A percentile compares a stretch with the other conserved stretches of the same genome.
Evolutionary conservation across 129 eudicot genomes (phyloP).

Genomic region (Apium graveolens): DNA sequence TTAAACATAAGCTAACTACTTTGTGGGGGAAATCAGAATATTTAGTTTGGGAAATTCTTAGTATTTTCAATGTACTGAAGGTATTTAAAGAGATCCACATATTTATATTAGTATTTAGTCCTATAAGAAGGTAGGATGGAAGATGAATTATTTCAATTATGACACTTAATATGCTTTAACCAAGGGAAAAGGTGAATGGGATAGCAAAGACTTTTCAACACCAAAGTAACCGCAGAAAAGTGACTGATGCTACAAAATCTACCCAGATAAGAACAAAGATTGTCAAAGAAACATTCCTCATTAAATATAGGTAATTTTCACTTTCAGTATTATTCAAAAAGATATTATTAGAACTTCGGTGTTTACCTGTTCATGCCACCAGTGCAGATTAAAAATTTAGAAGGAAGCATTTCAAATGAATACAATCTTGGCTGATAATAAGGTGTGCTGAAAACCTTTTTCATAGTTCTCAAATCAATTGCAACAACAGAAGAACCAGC

Average conservation of each 20-base stretch:
- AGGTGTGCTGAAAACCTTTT: constrained; percentile 34
- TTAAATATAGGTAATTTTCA: background rate
- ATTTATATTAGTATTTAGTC: background rate
- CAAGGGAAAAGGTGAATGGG: background rate
- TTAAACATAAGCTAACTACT: background rate
- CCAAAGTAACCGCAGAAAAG: background rate
- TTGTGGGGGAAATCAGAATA: background rate
- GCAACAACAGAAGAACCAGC: constrained; percentile 59
- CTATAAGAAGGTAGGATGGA: background rate
- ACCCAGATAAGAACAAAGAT: background rate
- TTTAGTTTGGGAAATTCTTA: background rate
- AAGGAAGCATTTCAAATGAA: constrained; percentile 55
- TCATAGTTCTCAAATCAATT: constrained; percentile 81
- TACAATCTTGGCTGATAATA: constrained; percentile 27
- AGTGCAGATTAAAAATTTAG: constrained; percentile 63
- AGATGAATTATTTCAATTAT: background rate
- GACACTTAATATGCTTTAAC: background rate
- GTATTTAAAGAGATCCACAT: background rate
- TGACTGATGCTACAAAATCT: background rate
- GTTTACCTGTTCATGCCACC: constrained; percentile 63
- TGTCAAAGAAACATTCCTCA: background rate
- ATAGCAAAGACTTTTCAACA: background rate
- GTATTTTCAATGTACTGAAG: background rate
- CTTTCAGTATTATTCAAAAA: background rate
- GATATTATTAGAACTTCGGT: background rate